Base-by-base conservation (phyloP, 192 early-diverging fungal species). In the Backusella liffmaniae region DNA sequence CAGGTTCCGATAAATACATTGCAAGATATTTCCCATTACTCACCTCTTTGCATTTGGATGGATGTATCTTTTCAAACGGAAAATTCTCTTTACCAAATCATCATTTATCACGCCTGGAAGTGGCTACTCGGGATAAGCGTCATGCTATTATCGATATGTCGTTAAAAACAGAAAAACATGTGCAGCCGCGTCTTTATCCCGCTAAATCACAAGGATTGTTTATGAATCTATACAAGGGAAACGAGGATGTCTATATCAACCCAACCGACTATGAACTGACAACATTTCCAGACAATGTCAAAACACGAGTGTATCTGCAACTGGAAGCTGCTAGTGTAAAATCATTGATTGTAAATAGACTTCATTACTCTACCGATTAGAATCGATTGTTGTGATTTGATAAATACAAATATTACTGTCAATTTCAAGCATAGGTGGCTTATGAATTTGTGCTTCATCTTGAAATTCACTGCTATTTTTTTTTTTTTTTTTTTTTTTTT, bases 271-370 rank as follows among this genome's bases (percentile, higher is more conserved):
- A 26, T 12, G 9, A 62, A 29, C 4, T 62, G 56, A 2, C 56
- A n/a, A 12, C 21, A 62, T 62, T 29, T 62, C 26, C 23, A 62
- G 26, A 62, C 12, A 23, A 62, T 13, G 12, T 13, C 12, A 62
- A 23, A 62, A 23, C 26, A 13, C 6, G 56, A 10, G 21, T 29
- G 3, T 26, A 29, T 62, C 10, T 62, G 56, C 23, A 62, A 62
- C 13, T 62, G 2, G 23, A 62, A 29, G 56, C 26, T 29, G 56
- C 56, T 29, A 26, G 10, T 62, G 56, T 62, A 62, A 62, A 10
- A 62, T 62, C 56, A 62, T 29, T 62, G 56, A 12, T 62, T 62
- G 56, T 62, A 62, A 62, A 62, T 29, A 29, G 26, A 62, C 56
- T 62, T 3, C 23, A 62, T 26, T 62, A 62, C 10, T 62, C 56